Base-by-base conservation (phyloP, 495 filamentous ascomycete genomes). In the Hypoxylon subgilvum region DNA sequence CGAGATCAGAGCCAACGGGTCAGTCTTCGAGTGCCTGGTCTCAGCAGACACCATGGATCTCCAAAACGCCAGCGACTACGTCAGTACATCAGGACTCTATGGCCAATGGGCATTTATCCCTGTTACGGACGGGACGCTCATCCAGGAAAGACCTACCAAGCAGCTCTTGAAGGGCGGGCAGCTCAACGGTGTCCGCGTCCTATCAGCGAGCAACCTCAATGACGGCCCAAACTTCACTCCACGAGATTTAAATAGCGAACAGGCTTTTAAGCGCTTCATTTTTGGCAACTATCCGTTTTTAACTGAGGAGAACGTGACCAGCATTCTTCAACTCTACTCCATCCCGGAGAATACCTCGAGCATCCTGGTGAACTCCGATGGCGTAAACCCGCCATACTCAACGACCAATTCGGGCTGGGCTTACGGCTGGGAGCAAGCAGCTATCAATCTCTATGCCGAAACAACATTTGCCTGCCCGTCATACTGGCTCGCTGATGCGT, bases 401-500 rank as follows among this genome's bases (percentile, higher is more conserved):
- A 72, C 69, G 3, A 69, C 63, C 0, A 67, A 65, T 13, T 70
- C 67, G 6, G 53, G 53, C 25, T 69, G 34, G 39, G 67, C 62
- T 3, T 31, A 23, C 8, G 69, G 69, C 14, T 72, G 69, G 69
- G 60, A 72, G 14, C 69, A 72, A 42, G 61, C 61, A 21, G 65
- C 58, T 5, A 69, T 72, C 36, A 82, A 84, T 50, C 69, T 86
- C 31, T 85, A 83, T 39, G 79, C 77, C 28, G 84, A 87, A 68
- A 74, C 79, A 4, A 82, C 79, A 6, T 85, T 86, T 51, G 71
- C 79, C 38, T 88, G 85, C 52, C 80, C 84, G 1, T 76, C 81
- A 2, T 82, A 85, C 60, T 87, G 83, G 84, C 69, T 88, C 17
- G 81, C 81, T 10, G 77, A 81, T 35, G 85, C 81, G 1, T 86